Evolutionary conservation across 2,329 filamentous ascomycete genomes (phyloP), one percentile per base, ranked within the genome.

Genomic region (Penicillium capsulatum): DNA sequence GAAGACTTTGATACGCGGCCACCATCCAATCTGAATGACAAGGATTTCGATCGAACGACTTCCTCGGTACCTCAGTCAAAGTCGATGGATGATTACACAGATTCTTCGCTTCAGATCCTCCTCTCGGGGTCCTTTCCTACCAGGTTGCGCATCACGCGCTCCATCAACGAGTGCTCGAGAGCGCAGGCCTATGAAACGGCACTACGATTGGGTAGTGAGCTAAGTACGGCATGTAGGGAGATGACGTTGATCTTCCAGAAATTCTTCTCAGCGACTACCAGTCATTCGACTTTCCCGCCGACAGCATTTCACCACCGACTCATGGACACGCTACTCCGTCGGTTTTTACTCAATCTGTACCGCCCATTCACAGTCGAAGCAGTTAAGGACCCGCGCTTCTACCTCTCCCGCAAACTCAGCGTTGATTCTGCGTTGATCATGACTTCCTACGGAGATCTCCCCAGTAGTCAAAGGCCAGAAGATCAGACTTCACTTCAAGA

Each of bases 11-110:
- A 54, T 30, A 45, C 40, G 7, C 19, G 16, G 7, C 44, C 44
- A 0, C 53, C 51, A 3, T 45, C 44, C 9, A 53, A 53, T 31
- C 10, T 53, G 2, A 36, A 51, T 13, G 51, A 54, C n/a, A 34
- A 48, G 8, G 39, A 49, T 13, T 38, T 55, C 15, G 41, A 52
- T n/a, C 33, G 29, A 3, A 13, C 19, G 5, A 48, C 36, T 1
- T 22, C 20, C 2, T 29, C 31, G 3, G 11, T 45, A 4, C 45
- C 48, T 3, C 20, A 22, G n/a, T 9, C 44, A 9, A 35, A 35
- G 14, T 26, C 39, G 4, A 40, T 31, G 13, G 30, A 29, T 7
- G 31, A 24, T 10, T 43, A 34, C n/a, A 54, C 50, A 1, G 37
- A 36, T 8, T 46, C 48, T 1, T 51, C 51, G 3, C 9, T 53